Evolutionary conservation across 2,329 filamentous ascomycete genomes (phyloP), one percentile per base, ranked within the genome.

Genomic region (Trichophyton verrucosum): DNA sequence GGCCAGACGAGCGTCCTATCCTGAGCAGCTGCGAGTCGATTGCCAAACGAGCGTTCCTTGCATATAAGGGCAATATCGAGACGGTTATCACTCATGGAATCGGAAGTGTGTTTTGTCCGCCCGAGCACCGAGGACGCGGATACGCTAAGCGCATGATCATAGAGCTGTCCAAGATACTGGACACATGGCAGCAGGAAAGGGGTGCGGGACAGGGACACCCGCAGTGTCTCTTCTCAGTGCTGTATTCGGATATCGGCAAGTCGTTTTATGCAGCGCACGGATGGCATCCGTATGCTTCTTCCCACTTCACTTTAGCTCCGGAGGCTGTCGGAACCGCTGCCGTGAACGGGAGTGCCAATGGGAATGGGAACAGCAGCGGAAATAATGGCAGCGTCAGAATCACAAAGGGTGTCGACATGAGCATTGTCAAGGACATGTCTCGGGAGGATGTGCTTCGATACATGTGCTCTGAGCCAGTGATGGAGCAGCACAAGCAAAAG

Each of bases 231-330:
- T 94, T 92, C 72, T 91, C 88, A 0, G 82, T 95, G 6, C 78
- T 96, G 7, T 96, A 86, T 73, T 95, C 90, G 7, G 89, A 95
- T 68, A 91, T 95, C 65, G 89, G 91, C 20, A 87, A 89, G 77
- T 76, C 77, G 44, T 96, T 91, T 74, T 96, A 96, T 74, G 82
- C 86, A 2, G 79, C 78, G 36, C 80, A 84, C 64, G 90, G 90
- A 53, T 96, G 91, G 91, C 80, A 83, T 57, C 80, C 85, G 0
- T 91, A 87, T 67, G 78, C 82, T 20, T 92, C 88, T 62, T 78
- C 81, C 0, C 91, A 96, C 71, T 78, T 95, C 49, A 78, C 81
- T 36, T 81, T 95, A 0, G 64, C 73, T 13, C 63, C 67, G 3
- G 66, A 66, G 46, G 67, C 65, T 17, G 62, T 66, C 40, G 40